Base-by-base conservation (phyloP, 768 basidiomycete species). In the Candolleomyces aberdarensis region DNA sequence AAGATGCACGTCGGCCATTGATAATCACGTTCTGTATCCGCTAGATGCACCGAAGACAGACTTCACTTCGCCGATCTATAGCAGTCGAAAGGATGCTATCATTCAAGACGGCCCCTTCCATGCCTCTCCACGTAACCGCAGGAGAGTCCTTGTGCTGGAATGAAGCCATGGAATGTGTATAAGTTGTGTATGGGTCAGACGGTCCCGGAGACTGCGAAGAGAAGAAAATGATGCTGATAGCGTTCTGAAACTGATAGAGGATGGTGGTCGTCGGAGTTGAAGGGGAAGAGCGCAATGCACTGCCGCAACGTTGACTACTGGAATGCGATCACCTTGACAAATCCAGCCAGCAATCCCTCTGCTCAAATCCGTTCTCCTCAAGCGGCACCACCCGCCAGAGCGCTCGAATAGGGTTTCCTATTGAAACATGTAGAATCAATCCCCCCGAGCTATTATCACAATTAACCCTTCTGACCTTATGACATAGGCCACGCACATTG, bases 31-130 rank as follows among this genome's bases (percentile, higher is more conserved):
- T 57, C 60, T 61, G 47, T 61, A 48, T 31, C 60, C 60, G 60
- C 56, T 44, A 41, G 56, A 44, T 47, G 54, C 44, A 44, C 52
- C 53, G 55, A 49, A 46, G 13, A 26, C 20, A 8, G 54, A 31
- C 59, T 61, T 61, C 60, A 55, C 56, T 49, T 57, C 17, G 54
- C 60, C 60, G 59, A 55, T 60, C 59, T 60, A 60, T 22, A 49
- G 20, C 53, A 60, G 50, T 32, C 51, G 44, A 19, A 14, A 47
- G 46, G 44, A 31, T n/a, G 9, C 20, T 29, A 52, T 36, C 51
- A 22, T 31, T 36, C 36, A 36, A 46, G 44, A 14, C 44, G 13
- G 15, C 14, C 44, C 59, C 19, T 56, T 44, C 46, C 46, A 47
- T 17, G 46, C n/a, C 36, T 36, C 36, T 36, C 36, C 6, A 36